Evolutionary conservation across 1,284 basidiomycete species (phyloP).

Genomic region (Ceratobasidium papillatum): DNA sequence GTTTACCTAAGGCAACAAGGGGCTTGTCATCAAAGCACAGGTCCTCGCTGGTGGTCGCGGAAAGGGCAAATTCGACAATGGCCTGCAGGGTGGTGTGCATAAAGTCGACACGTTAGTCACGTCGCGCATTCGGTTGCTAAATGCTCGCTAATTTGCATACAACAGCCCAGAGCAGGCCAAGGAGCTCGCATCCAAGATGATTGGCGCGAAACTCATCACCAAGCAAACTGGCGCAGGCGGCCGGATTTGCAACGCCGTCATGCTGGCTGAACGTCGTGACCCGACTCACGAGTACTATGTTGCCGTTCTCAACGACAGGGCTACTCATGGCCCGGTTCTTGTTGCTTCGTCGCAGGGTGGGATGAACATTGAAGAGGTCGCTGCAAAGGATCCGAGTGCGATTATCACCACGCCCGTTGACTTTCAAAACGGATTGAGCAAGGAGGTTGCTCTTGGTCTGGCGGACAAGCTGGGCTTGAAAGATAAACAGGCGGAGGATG

Average conservation of each 20-base stretch:
- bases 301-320: slow-evolving; percentile 96
- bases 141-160: neutral
- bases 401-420: slow-evolving; percentile 97
- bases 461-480: slow-evolving; percentile 94
- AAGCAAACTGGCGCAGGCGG: slow-evolving; percentile 97
- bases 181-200: slow-evolving; percentile 91
- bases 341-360: slow-evolving; percentile 94
- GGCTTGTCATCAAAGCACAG: slow-evolving; percentile 96
- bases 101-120: slow-evolving; percentile 83
- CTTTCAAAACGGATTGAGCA: slow-evolving; percentile 84
- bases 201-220: slow-evolving; percentile 95
- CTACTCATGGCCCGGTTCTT: slow-evolving; percentile 87
- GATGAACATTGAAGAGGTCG: slow-evolving; percentile 99
- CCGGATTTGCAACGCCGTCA: slow-evolving; percentile 96
- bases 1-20: slow-evolving; percentile 61
- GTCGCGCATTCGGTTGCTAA: neutral
- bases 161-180: slow-evolving; percentile 86
- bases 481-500: slow-evolving; percentile 76
- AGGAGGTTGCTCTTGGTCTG: slow-evolving; percentile 76
- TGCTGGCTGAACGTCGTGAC: slow-evolving; percentile 95
- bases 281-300: slow-evolving; percentile 99
- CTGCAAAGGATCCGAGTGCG: slow-evolving; percentile 93
- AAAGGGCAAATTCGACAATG: slow-evolving; percentile 97
- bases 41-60: slow-evolving; percentile 98
- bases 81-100: slow-evolving; percentile 97